Evolutionary conservation across 1,139 yeast genomes (phyloP).

Genomic region (Saccharomyces hybrid): DNA sequence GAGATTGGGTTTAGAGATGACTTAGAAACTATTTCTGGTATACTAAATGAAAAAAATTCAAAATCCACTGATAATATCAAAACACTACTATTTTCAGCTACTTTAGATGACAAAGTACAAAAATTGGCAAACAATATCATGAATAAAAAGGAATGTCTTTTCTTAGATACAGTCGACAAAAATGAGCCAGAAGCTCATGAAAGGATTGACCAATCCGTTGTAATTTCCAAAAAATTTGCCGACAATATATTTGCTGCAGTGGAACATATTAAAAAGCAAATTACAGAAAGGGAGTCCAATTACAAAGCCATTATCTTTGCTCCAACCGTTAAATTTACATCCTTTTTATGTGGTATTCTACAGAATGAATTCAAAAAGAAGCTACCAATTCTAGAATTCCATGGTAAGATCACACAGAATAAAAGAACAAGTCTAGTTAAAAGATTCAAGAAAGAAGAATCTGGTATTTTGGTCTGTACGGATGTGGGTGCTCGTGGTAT

Average conservation of each 20-base stretch:
- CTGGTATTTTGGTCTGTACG: constrained; percentile 67
- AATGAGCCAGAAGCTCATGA: constrained; percentile 74
- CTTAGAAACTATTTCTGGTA: constrained; percentile 47
- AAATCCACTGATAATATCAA: constrained; percentile 38
- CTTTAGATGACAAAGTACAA: constrained; percentile 63
- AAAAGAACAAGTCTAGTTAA: constrained; percentile 28
- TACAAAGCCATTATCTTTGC: constrained; percentile 78
- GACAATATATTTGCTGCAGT: constrained; percentile 50
- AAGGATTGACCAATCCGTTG: constrained; percentile 61
- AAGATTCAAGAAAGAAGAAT: constrained; percentile 30
- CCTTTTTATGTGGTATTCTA: constrained; percentile 42
- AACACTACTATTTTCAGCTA: constrained; percentile 79
- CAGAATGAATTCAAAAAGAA: constrained; percentile 24
- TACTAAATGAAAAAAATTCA: constrained; percentile 38
- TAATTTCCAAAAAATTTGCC: constrained; percentile 41
- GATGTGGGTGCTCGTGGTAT: constrained; percentile 97
- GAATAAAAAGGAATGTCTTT: constrained; percentile 50
- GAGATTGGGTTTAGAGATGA: constrained; percentile 70
- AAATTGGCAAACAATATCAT: constrained; percentile 59
- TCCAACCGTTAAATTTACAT: constrained; percentile 69
- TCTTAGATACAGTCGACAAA: constrained; percentile 68
- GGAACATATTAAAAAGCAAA: constrained; percentile 38
- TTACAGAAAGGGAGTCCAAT: constrained; percentile 24
- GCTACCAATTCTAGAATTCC: constrained; percentile 39
- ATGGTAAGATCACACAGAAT: constrained; percentile 63